Evolutionary conservation across 371 early-diverging fungal genomes (phyloP).

Genomic region (Mucor indicus): DNA sequence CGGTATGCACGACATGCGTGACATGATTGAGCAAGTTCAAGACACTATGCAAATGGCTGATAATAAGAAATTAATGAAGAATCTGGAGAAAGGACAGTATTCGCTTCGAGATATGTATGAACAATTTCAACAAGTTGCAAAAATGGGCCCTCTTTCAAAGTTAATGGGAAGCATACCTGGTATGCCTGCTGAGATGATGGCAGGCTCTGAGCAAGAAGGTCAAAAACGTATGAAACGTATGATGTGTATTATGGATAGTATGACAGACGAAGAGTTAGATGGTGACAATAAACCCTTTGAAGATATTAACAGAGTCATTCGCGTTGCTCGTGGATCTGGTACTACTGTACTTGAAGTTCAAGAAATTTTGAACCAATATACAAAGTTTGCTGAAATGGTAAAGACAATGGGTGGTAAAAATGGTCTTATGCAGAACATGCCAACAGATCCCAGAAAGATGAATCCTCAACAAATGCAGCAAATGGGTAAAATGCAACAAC

Average conservation of each 20-base stretch:
- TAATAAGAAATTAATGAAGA: slow-evolving; percentile 90
- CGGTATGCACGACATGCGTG: slow-evolving; percentile 96
- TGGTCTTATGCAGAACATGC: slow-evolving; percentile 75
- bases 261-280: slow-evolving; percentile 94
- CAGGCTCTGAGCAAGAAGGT: slow-evolving; percentile 77
- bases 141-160: slow-evolving; percentile 94
- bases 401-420: slow-evolving; percentile 97
- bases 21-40: slow-evolving; percentile 92
- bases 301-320: slow-evolving; percentile 75
- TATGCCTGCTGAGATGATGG: slow-evolving; percentile 82
- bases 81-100: slow-evolving; percentile 88
- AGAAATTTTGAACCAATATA: slow-evolving; percentile 82
- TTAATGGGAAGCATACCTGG: slow-evolving; percentile 99
- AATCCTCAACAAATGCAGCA: slow-evolving; percentile 57
- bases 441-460: slow-evolving; percentile 49
- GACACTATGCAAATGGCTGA: slow-evolving; percentile 83
- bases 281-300: slow-evolving; percentile 89
- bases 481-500: slow-evolving; percentile 67
- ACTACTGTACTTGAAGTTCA: slow-evolving; percentile 83
- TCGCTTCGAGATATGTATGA: slow-evolving; percentile 98
- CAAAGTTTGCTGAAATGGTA: slow-evolving; percentile 87
- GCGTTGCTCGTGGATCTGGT: slow-evolving; percentile 94
- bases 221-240: slow-evolving; percentile 79
- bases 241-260: slow-evolving; percentile 97
- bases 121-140: slow-evolving; percentile 92